A percentile compares a stretch with the other conserved stretches of the same genome.
Evolutionary conservation across 176 grass and related monocot genomes (phyloP).

Genomic region (Panicum miliaceum): DNA sequence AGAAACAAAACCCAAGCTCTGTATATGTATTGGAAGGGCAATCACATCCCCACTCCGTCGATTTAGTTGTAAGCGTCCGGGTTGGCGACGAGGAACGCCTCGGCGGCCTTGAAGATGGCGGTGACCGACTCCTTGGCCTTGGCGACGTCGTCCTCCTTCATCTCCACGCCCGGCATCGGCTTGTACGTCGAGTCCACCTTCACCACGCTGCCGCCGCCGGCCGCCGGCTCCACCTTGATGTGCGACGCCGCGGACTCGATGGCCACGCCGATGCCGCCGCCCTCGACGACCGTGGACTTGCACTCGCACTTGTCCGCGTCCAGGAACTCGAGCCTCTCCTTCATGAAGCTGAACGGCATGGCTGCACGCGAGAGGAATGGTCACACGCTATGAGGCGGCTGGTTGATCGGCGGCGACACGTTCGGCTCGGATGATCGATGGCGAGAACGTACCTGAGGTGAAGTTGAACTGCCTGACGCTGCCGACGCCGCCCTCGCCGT

Average conservation of each 20-base stretch:
- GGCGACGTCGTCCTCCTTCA: constrained; percentile 35
- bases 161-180: constrained; percentile 52
- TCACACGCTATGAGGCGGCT: background rate
- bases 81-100: constrained; percentile 68
- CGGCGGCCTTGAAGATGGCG: constrained; percentile 55
- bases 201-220: constrained; percentile 55
- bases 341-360: constrained; percentile 51
- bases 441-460: constrained; percentile 44
- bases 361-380: constrained; percentile 54
- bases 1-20: background rate
- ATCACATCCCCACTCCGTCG: background rate
- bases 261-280: constrained; percentile 56
- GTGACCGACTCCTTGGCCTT: constrained; percentile 59
- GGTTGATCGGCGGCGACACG: background rate
- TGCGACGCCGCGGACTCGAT: constrained; percentile 53
- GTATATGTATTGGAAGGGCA: background rate
- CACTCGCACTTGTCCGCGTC: constrained; percentile 65
- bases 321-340: constrained; percentile 69
- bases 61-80: constrained; percentile 69
- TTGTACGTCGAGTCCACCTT: constrained; percentile 57
- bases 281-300: constrained; percentile 64
- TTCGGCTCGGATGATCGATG: too few relatives aligned
- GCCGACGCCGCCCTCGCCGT: constrained; percentile 54
- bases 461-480: constrained; percentile 85
- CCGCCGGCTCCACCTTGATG: constrained; percentile 65